Conservation (phyloP, 2,329 filamentous ascomycete species). For the Aureobasidium vineae region DNA sequence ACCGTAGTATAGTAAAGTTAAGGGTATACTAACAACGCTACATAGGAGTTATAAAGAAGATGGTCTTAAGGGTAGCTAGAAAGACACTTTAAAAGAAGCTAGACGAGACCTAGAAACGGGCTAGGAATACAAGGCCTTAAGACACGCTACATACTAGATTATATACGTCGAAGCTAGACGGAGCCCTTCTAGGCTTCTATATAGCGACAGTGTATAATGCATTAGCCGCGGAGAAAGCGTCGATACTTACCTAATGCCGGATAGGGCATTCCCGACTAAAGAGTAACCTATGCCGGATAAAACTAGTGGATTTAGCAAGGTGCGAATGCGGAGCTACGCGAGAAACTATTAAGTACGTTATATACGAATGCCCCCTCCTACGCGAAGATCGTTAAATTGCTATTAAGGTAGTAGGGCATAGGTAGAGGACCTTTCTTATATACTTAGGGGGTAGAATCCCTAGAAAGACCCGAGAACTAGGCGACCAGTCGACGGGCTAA, state of each 20-base stretch:
- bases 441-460: not conserved
- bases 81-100: too few species aligned
- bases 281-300: not conserved
- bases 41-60: too few species aligned
- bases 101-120: too few species aligned
- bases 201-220: not conserved
- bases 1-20: too few species aligned
- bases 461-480: constrained; percentile 7
- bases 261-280: not conserved
- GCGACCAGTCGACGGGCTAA: not conserved
- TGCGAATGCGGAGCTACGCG: not conserved
- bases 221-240: not conserved
- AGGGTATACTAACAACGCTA: too few species aligned
- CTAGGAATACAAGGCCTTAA: too few species aligned
- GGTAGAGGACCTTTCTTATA: constrained; percentile 12
- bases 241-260: not conserved
- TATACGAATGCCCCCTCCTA: not conserved
- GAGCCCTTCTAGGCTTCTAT: constrained; percentile 1
- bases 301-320: not conserved
- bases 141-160: not conserved
- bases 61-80: too few species aligned
- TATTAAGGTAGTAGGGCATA: not conserved
- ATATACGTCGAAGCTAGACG: not conserved
- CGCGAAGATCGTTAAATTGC: not conserved
- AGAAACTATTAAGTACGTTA: not conserved